phyloP scores from a whole-genome alignment of 768 basidiomycete species.

The Mrakia frigida region DNA sequence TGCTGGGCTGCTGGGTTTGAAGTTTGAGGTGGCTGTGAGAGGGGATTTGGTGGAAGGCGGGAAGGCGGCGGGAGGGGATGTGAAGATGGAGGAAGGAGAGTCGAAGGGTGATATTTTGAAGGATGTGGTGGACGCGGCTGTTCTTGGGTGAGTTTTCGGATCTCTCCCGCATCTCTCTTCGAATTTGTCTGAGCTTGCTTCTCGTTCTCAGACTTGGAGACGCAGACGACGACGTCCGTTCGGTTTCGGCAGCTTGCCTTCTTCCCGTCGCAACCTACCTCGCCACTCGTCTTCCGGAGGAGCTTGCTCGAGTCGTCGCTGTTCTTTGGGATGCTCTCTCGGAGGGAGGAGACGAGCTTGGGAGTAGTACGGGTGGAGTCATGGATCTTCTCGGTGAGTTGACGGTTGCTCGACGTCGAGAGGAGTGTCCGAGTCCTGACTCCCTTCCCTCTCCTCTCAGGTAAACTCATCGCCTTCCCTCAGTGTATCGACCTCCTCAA shows the following conservation, averaged over 20 bases:
- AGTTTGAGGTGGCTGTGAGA: conserved; percentile 94
- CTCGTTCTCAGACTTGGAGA: conserved; percentile 63
- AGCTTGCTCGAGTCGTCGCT: conserved; percentile 65
- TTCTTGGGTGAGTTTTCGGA: conserved; percentile 69
- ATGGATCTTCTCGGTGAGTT: conserved; percentile 88
- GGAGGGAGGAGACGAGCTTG: conserved; percentile 92
- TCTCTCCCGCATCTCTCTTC: neutral
- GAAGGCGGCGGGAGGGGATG: conserved; percentile 23
- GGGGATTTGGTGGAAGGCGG: conserved; percentile 63
- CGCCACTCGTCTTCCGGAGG: conserved; percentile 62
- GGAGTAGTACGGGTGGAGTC: conserved; percentile 91
- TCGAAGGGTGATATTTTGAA: conserved; percentile 52
- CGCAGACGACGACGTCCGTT: conserved; percentile 89
- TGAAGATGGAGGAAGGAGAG: conserved; percentile 33
- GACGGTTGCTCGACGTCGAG: neutral
- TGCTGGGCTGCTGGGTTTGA: conserved; percentile 93
- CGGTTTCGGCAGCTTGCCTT: conserved; percentile 87
- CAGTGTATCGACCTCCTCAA: conserved; percentile 72
- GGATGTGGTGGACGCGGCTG: conserved; percentile 82
- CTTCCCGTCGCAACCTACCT: conserved; percentile 79
- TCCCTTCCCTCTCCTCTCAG: conserved; percentile 46
- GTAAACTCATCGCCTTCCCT: conserved; percentile 72
- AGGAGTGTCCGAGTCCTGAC: conserved; percentile 4
- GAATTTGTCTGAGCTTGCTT: neutral
- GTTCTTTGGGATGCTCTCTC: conserved; percentile 86